A percentile compares a stretch with the other conserved stretches of the same genome.
These are phyloP conservation scores for Marasmius tenuissimus DNA, from an alignment of 1,284 basidiomycete genomes.

Conservation along the genomic window DNA sequence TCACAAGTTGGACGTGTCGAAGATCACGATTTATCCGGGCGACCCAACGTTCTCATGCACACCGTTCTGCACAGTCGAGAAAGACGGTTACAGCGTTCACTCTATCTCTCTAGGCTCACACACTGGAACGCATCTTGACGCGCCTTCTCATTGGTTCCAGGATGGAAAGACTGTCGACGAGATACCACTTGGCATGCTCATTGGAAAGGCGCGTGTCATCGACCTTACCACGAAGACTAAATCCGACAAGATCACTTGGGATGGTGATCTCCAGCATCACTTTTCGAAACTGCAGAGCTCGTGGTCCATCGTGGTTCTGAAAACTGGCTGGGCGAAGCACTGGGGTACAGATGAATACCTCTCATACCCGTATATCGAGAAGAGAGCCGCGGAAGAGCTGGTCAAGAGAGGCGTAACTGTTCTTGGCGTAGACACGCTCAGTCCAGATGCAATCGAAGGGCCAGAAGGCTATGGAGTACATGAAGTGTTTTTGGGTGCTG, in stretches of 20 bases:
- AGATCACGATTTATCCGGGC: slow-evolving; percentile 52
- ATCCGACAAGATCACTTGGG: slow-evolving; percentile 54
- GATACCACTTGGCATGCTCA: slow-evolving; percentile 48
- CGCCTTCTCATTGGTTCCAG: slow-evolving; percentile 67
- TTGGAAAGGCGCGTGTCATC: slow-evolving; percentile 51
- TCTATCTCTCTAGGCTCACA: slow-evolving; percentile 55
- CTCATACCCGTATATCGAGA: not conserved
- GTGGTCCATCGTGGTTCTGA: not conserved
- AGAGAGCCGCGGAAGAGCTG: not conserved
- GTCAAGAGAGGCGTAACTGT: not conserved
- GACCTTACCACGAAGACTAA: slow-evolving; percentile 41
- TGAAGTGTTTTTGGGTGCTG: slow-evolving; percentile 1
- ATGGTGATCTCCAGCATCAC: slow-evolving; percentile 10
- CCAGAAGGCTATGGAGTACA: not conserved
- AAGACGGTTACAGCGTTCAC: slow-evolving; percentile 53
- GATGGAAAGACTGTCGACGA: slow-evolving; percentile 55
- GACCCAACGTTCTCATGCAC: slow-evolving; percentile 46
- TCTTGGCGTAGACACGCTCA: not conserved
- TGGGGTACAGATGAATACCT: not conserved
- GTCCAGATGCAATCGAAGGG: slow-evolving; percentile 1
- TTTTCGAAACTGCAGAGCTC: not conserved
- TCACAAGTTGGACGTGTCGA: slow-evolving; percentile 43
- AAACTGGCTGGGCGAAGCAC: not conserved
- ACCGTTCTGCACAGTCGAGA: slow-evolving; percentile 33
- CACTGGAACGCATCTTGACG: slow-evolving; percentile 72